Base-by-base conservation (phyloP, 805 yeast species). In the Myxozyma vanderwaltii region DNA sequence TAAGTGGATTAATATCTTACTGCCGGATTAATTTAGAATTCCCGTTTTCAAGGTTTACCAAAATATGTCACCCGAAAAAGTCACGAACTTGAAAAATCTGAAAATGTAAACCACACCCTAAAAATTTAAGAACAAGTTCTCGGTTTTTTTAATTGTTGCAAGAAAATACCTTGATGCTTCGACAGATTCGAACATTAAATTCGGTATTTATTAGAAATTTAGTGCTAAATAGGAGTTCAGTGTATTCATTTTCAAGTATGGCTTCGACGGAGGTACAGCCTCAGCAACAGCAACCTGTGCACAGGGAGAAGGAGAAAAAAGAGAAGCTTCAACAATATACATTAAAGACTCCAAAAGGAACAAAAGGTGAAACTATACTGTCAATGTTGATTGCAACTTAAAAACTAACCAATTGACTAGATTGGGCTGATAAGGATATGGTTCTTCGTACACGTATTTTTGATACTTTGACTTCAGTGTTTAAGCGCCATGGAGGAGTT, bases 351-450 rank as follows among this genome's bases (percentile, higher is more conserved):
- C 98, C 99, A 52, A 94, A 94, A 74, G 99, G 99, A 65, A 85
- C 69, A 10, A 67, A 67, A 54, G 68, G 67, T 63, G 26, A 15
- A 8, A 17, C 13, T 33, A 29, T 15, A 26, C 33, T 59, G 41
- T n/a, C n/a, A n/a, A n/a, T n/a, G n/a, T n/a, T n/a, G n/a, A n/a
- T n/a, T n/a, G n/a, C n/a, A n/a, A n/a, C n/a, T n/a, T n/a, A n/a
- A 29, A 33, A 36, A 23, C 15, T 26, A 29, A 31, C 27, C 7
- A 17, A 44, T 36, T 33, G 13, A 21, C 10, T 21, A 64, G 99
- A 94, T 75, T 94, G 99, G 99, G 89, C 96, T 64, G 99, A 94
- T 69, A 87, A 88, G 73, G 99, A 94, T 73, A 94, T 94, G 98
- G 88, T 91, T 40, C 84, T 94, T 67, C 85, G 99, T 75, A 92